Evolutionary conservation across 305 asterid genomes (phyloP).

Genomic region (Fraxinus sp.): DNA sequence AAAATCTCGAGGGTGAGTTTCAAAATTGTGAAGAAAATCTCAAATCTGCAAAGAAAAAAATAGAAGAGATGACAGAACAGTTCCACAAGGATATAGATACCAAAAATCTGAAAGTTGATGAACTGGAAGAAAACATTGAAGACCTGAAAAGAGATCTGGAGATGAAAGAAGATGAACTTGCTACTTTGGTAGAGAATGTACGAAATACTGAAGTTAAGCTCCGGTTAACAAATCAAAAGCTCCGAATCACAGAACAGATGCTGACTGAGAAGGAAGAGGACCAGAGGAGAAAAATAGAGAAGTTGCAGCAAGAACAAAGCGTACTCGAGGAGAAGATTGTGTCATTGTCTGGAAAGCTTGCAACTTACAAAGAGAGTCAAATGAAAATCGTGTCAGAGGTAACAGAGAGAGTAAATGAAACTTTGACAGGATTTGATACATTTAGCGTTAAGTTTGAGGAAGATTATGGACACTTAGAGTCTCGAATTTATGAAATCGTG

Average conservation of each 20-base stretch:
- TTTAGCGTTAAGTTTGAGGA: conserved; percentile 75
- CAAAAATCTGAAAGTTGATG: conserved; percentile 50
- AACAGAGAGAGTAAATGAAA: conserved; percentile 50
- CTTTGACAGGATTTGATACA: conserved; percentile 49
- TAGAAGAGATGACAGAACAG: conserved; percentile 54
- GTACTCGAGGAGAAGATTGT: conserved; percentile 46
- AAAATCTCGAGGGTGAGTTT: conserved; percentile 34
- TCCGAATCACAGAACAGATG: conserved; percentile 76
- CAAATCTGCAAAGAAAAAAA: conserved; percentile 43
- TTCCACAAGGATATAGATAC: conserved; percentile 41
- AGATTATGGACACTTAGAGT: conserved; percentile 74
- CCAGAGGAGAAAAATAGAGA: conserved; percentile 55
- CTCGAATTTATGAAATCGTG: conserved; percentile 60
- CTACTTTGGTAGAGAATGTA: conserved; percentile 60
- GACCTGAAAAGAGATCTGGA: conserved; percentile 71
- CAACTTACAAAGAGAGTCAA: conserved; percentile 52
- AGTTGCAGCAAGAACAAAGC: conserved; percentile 49
- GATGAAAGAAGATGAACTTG: conserved; percentile 73
- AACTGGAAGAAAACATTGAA: conserved; percentile 54
- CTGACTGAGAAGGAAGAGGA: conserved; percentile 64
- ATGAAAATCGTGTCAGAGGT: conserved; percentile 38
- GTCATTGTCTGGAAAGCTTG: conserved; percentile 39
- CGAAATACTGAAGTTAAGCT: conserved; percentile 74
- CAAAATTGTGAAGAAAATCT: conserved; percentile 50
- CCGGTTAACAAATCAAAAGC: conserved; percentile 73